phyloP scores from a whole-genome alignment of 768 basidiomycete species.

The Amyloporia xantha region DNA sequence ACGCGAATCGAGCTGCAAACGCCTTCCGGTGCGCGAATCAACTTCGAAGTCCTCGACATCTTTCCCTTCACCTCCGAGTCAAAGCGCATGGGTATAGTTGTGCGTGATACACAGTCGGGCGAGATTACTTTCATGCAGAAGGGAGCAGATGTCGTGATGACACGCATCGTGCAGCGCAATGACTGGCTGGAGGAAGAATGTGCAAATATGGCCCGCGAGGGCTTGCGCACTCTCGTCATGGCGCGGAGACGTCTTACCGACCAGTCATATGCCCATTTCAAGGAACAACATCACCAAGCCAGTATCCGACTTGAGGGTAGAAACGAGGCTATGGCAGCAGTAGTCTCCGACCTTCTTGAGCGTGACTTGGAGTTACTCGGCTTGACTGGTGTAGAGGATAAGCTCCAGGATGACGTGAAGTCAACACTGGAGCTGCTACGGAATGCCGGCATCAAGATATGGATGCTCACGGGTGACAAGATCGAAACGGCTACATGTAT shows the following conservation, averaged over 20 bases:
- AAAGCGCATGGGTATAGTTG: slow-evolving; percentile 98
- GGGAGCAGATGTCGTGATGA: slow-evolving; percentile 98
- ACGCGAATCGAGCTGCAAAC: slow-evolving; percentile 81
- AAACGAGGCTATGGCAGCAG: slow-evolving; percentile 72
- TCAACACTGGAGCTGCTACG: slow-evolving; percentile 85
- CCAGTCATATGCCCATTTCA: slow-evolving; percentile 71
- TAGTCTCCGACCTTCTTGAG: slow-evolving; percentile 75
- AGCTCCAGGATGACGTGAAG: slow-evolving; percentile 95
- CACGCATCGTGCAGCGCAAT: slow-evolving; percentile 88
- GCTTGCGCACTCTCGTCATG: slow-evolving; percentile 89
- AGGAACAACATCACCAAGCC: slow-evolving; percentile 63
- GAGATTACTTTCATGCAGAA: slow-evolving; percentile 92
- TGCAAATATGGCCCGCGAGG: slow-evolving; percentile 97
- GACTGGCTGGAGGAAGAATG: slow-evolving; percentile 99
- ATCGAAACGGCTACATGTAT: slow-evolving; percentile 98
- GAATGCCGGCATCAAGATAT: slow-evolving; percentile 97
- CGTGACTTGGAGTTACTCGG: slow-evolving; percentile 88
- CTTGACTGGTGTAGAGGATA: slow-evolving; percentile 98
- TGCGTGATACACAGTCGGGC: slow-evolving; percentile 67
- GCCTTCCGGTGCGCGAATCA: slow-evolving; percentile 53
- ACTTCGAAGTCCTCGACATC: slow-evolving; percentile 85
- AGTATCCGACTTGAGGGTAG: slow-evolving; percentile 73
- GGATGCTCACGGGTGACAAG: slow-evolving; percentile 99
- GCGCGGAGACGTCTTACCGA: slow-evolving; percentile 70
- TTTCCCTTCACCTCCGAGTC: slow-evolving; percentile 99